Percentiles rank a stretch among this genome's conserved stretches.
Evolutionary conservation across 2,329 filamentous ascomycete genomes (phyloP).

Genomic region (Cladosporium sp.): DNA sequence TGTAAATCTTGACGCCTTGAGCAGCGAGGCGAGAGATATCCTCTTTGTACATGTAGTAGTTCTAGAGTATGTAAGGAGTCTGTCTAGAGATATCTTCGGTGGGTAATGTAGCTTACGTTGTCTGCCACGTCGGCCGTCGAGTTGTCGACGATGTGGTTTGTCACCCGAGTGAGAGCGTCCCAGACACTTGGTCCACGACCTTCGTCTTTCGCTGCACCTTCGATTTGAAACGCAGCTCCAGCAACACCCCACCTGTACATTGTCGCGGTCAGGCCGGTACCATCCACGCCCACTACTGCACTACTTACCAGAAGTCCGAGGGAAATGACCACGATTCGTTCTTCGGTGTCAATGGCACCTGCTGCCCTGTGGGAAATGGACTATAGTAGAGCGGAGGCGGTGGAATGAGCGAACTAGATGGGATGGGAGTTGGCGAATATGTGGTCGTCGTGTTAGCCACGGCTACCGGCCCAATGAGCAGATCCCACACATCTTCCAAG

Average conservation of each 20-base stretch:
- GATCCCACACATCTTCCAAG: constrained; percentile 28
- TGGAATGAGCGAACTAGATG: constrained; percentile 49
- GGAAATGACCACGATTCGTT: constrained; percentile 29
- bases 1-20: constrained; percentile 29
- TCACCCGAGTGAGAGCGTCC: constrained; percentile 34
- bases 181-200: constrained; percentile 21
- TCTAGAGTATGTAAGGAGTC: constrained; percentile 12
- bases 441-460: constrained; percentile 18
- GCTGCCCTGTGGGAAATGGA: constrained; percentile 28
- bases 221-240: constrained; percentile 30
- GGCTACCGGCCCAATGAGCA: constrained; percentile 25
- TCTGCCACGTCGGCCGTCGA: constrained; percentile 41
- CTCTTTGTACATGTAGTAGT: constrained; percentile 44
- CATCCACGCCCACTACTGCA: neutral
- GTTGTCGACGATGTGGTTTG: constrained; percentile 26
- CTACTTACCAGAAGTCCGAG: constrained; percentile 19
- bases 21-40: constrained; percentile 34
- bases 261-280: neutral
- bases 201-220: constrained; percentile 26
- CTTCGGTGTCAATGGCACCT: constrained; percentile 24
- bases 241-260: constrained; percentile 28
- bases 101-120: constrained; percentile 35
- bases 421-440: constrained; percentile 33
- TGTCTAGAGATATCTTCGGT: constrained; percentile 40
- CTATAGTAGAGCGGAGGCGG: constrained; percentile 46